Conservation (phyloP, 768 basidiomycete genomes). For the Pisolithus marmoratus region DNA sequence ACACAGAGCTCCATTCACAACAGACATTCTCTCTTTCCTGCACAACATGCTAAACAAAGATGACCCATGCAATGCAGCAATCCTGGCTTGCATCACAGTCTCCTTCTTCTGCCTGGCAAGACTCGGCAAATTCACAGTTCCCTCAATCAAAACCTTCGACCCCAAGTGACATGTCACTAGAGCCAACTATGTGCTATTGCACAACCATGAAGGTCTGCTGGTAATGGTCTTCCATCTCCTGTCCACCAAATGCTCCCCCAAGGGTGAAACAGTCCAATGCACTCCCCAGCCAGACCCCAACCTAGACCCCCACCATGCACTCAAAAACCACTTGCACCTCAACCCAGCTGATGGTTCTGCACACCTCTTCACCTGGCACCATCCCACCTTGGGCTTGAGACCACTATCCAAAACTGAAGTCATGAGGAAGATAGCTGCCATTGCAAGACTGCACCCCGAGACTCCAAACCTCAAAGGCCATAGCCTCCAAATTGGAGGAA, state of each 20-base stretch:
- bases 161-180: not conserved
- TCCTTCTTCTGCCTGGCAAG: constrained; percentile 31
- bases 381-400: too few species aligned
- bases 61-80: constrained; percentile 29
- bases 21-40: not conserved
- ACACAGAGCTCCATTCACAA: constrained; percentile 28
- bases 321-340: not conserved
- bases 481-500: constrained; percentile 25
- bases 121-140: constrained; percentile 21
- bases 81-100: constrained; percentile 33
- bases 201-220: not conserved
- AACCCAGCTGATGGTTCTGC: not conserved
- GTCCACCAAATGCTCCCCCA: too few species aligned
- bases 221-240: not conserved
- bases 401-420: too few species aligned
- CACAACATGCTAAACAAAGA: constrained; percentile 16
- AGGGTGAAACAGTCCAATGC: too few species aligned
- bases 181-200: not conserved
- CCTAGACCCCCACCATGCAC: not conserved
- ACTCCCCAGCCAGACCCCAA: not conserved
- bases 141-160: not conserved
- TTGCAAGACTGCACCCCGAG: too few species aligned
- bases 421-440: too few species aligned
- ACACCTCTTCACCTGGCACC: too few species aligned
- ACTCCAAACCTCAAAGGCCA: constrained; percentile 23